Base-by-base conservation (phyloP, 805 yeast species). In the Ogataea philodendri region DNA sequence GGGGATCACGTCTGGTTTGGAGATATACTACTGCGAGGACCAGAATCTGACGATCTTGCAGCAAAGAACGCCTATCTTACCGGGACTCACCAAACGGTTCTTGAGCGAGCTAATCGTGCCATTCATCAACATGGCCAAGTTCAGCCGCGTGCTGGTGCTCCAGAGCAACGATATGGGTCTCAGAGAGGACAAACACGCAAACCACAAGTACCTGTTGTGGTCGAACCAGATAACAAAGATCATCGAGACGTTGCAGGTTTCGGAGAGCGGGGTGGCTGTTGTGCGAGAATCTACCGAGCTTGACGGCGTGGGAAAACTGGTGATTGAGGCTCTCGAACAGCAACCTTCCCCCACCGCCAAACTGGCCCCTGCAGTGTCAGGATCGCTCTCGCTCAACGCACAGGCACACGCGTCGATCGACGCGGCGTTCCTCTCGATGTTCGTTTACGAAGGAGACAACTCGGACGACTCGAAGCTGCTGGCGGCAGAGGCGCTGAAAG, bases 401-500 rank as follows among this genome's bases (percentile, higher is more conserved):
- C 4, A 8, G 27, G 26, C 18, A 14, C 31, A 7, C 14, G 26
- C 34, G 22, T 18, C 37, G 17, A 31, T 35, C 21, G 48, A 41
- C 22, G 23, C 46, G 8, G 22, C 39, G 5, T 35, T 48, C 2
- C 28, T 57, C 9, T 46, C 55, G 9, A 66, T 75, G 11, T 79
- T 70, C 54, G 94, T 82, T 1, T 87, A 85, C 58, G 97, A 89
- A 56, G 97, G 97, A 21, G 97, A 89, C 58, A 90, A 90, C 57
- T 72, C 80, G 18, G 53, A 59, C 14, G 96, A 88, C 56, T 93
- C 94, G 6, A 65, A 65, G 26, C 43, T 54, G 7, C 58, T 82
- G 42, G 78, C 84, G 2, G 43, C 44, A 9, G 56, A 59, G 20
- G 55, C 69, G 3, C 45, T 55, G 5, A 46, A 59, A 4, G 42